These are phyloP conservation scores for Candida easanensis DNA, from an alignment of 805 yeast genomes.

Conservation along the genomic window DNA sequence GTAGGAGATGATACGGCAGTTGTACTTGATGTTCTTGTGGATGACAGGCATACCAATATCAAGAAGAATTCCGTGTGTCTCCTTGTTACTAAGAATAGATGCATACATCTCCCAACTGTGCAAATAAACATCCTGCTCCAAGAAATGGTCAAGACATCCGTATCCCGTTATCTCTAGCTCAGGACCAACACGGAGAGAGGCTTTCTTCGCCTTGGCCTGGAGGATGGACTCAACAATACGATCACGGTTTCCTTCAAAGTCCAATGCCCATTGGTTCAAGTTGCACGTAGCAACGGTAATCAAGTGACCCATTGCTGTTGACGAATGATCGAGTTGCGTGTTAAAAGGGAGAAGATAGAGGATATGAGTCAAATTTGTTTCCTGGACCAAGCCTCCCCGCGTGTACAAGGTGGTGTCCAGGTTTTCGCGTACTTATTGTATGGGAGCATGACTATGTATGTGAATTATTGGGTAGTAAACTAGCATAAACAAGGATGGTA, in stretches of 20 bases:
- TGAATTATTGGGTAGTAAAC: too few relatives aligned
- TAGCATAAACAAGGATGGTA: too few relatives aligned
- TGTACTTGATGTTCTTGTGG: slow-evolving; percentile 85
- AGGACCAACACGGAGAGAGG: slow-evolving; percentile 91
- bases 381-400: too few relatives aligned
- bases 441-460: too few relatives aligned
- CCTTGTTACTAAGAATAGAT: slow-evolving; percentile 64
- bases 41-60: slow-evolving; percentile 95
- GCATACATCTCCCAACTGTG: slow-evolving; percentile 96
- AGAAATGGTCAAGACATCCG: slow-evolving; percentile 91
- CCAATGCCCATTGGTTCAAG: slow-evolving; percentile 97
- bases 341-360: too few relatives aligned
- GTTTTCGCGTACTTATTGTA: too few relatives aligned
- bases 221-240: slow-evolving; percentile 79
- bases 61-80: slow-evolving; percentile 70
- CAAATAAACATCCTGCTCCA: slow-evolving; percentile 81
- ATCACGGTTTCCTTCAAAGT: slow-evolving; percentile 95
- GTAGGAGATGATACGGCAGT: slow-evolving; percentile 82
- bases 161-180: slow-evolving; percentile 94
- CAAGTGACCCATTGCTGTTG: slow-evolving; percentile 69
- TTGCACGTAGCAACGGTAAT: slow-evolving; percentile 92
- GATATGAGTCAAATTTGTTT: too few relatives aligned
- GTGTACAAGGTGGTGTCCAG: too few relatives aligned
- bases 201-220: slow-evolving; percentile 72
- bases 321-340: too few relatives aligned